phyloP scores from a whole-genome alignment of 1,139 yeast genomes.

The Geotrichum klebahnii region DNA sequence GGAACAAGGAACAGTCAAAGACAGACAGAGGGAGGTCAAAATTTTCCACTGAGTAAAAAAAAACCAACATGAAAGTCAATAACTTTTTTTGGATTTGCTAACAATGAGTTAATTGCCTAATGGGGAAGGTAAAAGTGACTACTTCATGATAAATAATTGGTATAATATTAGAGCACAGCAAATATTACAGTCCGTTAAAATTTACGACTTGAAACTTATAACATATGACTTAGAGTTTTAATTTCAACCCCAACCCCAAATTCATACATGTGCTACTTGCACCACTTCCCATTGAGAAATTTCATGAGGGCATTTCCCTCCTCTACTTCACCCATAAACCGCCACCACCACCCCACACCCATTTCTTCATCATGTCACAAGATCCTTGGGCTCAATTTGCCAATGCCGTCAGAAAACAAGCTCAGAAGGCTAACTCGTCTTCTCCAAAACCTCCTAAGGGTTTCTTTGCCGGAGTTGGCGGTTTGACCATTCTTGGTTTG shows the following conservation, averaged over 20 bases:
- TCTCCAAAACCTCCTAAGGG: conserved; percentile 42
- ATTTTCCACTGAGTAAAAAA: background rate
- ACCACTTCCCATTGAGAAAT: background rate
- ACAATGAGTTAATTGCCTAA: no score
- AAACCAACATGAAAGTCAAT: conserved; percentile 8
- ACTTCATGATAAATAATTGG: no score
- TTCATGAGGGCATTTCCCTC: conserved; percentile 1
- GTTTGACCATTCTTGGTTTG: conserved; percentile 68
- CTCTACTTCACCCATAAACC: background rate
- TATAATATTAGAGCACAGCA: conserved; percentile 1
- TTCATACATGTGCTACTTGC: background rate
- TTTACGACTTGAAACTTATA: background rate
- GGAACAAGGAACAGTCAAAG: conserved; percentile 14
- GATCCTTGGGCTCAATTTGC: conserved; percentile 60
- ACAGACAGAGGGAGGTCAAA: background rate
- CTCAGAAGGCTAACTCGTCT: conserved; percentile 48
- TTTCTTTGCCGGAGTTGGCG: conserved; percentile 66
- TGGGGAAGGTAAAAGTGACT: no score
- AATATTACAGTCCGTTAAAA: background rate
- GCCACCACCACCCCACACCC: conserved; percentile 4
- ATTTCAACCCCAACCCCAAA: conserved; percentile 12
- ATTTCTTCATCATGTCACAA: conserved; percentile 16
- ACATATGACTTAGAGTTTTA: background rate
- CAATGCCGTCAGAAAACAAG: conserved; percentile 61
- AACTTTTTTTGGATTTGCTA: no score